Evolutionary conservation across 148 eudicot species (phyloP).

Genomic region (Amaranthus hypochondriacus): DNA sequence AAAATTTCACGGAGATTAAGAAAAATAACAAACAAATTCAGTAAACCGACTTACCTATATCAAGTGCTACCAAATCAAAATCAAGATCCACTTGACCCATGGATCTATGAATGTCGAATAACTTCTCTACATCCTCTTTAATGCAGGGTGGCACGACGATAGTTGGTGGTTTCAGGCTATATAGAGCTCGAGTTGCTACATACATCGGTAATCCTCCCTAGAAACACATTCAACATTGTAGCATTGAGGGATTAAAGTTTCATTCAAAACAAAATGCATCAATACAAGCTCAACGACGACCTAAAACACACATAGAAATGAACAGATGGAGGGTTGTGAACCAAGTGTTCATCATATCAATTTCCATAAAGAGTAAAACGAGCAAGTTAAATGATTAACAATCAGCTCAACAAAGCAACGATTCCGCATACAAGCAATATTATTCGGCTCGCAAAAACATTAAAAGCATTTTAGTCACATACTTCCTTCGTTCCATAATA

Average conservation of each 20-base stretch:
- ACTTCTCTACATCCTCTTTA: constrained; percentile 79
- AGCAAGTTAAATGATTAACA: too few species aligned
- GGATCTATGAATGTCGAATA: constrained; percentile 73
- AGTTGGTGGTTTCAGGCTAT: constrained; percentile 85
- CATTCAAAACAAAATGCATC: background rate
- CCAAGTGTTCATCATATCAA: too few species aligned
- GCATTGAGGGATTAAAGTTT: constrained; percentile 2
- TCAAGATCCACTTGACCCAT: constrained; percentile 86
- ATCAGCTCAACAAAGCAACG: too few species aligned
- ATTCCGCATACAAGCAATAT: background rate
- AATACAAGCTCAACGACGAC: constrained; percentile 1
- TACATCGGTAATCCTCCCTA: constrained; percentile 99
- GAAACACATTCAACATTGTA: constrained; percentile 23
- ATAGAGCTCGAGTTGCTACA: constrained; percentile 85
- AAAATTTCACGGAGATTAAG: background rate
- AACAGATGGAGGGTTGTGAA: too few species aligned
- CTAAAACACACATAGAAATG: background rate
- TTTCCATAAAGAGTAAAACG: too few species aligned
- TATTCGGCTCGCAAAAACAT: background rate
- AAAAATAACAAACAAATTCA: background rate
- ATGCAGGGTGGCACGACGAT: constrained; percentile 88
- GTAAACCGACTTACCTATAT: constrained; percentile 49
- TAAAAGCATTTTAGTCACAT: background rate
- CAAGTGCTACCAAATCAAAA: constrained; percentile 85
- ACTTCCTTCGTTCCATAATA: too few species aligned